A percentile compares a stretch with the other conserved stretches of the same genome.
Conservation (phyloP, 2,329 filamentous ascomycete species). For the Trichoderma breve region DNA sequence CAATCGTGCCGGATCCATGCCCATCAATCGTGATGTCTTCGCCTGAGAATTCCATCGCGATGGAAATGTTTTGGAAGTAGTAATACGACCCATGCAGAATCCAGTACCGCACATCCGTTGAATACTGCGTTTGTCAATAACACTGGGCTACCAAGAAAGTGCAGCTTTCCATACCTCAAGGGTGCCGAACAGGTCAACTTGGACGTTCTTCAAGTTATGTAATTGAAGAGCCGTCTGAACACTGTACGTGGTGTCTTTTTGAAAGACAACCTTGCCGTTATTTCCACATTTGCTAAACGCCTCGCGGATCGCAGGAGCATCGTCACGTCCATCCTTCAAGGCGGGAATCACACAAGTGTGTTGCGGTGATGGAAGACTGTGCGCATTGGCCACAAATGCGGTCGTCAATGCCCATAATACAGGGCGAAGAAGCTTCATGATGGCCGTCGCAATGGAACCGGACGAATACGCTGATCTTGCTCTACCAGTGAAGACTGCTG, state of each 20-base stretch:
- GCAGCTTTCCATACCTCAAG: not conserved
- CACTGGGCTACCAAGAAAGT: too few species aligned
- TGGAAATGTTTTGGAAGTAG: constrained; percentile 9
- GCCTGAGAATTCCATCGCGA: constrained; percentile 1
- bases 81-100: constrained; percentile 1
- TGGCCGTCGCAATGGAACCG: not conserved
- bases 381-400: not conserved
- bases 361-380: not conserved
- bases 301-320: constrained; percentile 4
- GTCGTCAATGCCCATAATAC: not conserved
- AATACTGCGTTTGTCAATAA: not conserved
- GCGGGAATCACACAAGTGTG: constrained; percentile 2
- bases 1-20: constrained; percentile 1
- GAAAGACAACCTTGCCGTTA: not conserved
- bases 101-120: constrained; percentile 10
- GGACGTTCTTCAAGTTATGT: not conserved
- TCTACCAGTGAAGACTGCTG: not conserved
- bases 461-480: not conserved
- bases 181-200: not conserved
- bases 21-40: constrained; percentile 5
- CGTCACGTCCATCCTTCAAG: not conserved
- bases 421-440: not conserved
- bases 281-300: constrained; percentile 2
- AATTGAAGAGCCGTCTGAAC: not conserved
- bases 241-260: constrained; percentile 3